A percentile compares a stretch with the other conserved stretches of the same genome.
Evolutionary conservation across 164 flowering plant species (phyloP).

Genomic region (Litsea cubeba): DNA sequence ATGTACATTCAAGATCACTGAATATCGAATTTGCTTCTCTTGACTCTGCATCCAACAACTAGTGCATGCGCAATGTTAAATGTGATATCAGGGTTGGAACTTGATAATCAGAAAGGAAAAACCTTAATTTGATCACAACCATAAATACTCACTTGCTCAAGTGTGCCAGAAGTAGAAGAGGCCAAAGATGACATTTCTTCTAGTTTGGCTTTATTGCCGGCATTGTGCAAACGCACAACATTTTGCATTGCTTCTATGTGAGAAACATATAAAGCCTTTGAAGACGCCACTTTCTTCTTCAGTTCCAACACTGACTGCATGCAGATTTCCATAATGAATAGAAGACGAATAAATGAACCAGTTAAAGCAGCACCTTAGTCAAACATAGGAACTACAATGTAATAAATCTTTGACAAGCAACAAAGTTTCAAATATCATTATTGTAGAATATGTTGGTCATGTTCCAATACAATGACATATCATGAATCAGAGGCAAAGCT

Average conservation of each 20-base stretch:
- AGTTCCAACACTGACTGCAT: constrained; percentile 54
- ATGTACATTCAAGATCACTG: constrained; percentile 58
- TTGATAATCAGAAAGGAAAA: background rate
- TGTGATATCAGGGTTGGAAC: background rate
- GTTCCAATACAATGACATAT: background rate
- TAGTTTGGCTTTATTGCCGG: constrained; percentile 58
- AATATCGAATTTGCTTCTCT: constrained; percentile 52
- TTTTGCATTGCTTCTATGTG: constrained; percentile 88
- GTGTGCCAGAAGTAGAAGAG: constrained; percentile 40
- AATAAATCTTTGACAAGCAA: background rate
- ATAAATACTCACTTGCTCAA: constrained; percentile 50
- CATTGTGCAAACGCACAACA: constrained; percentile 81
- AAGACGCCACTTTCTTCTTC: constrained; percentile 56
- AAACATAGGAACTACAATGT: background rate
- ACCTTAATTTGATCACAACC: background rate
- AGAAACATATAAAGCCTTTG: constrained; percentile 57
- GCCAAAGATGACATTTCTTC: constrained; percentile 68
- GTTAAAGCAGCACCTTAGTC: no score
- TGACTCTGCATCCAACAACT: constrained; percentile 58
- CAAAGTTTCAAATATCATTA: background rate
- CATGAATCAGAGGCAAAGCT: no score
- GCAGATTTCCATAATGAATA: constrained; percentile 1
- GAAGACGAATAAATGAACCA: background rate
- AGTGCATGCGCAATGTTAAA: constrained; percentile 2
- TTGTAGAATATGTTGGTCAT: background rate